Conservation (phyloP, 1,284 basidiomycete species). For the Dichomitus squalens region DNA sequence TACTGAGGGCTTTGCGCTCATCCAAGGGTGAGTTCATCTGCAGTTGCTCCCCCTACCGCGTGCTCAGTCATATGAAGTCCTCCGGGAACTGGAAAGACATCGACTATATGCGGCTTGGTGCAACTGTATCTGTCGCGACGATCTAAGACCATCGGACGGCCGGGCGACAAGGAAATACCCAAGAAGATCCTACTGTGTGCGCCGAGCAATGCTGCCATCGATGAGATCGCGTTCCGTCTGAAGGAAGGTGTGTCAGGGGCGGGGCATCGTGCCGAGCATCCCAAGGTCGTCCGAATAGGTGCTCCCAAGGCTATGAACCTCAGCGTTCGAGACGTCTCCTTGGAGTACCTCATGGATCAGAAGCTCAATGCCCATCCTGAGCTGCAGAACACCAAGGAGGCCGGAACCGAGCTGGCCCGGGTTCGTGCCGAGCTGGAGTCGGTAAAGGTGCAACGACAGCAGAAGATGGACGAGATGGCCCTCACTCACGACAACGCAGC, state of each 20-base stretch:
- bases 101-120: constrained; percentile 95
- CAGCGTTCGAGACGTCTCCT: constrained; percentile 84
- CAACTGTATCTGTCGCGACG: constrained; percentile 78
- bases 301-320: constrained; percentile 79
- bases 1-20: constrained; percentile 84
- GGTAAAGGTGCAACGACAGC: constrained; percentile 61
- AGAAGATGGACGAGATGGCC: constrained; percentile 66
- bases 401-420: constrained; percentile 57
- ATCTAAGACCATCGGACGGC: constrained; percentile 47
- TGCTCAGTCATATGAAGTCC: constrained; percentile 57
- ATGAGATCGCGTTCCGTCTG: constrained; percentile 91
- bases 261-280: constrained; percentile 54
- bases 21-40: constrained; percentile 80
- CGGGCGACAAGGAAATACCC: constrained; percentile 50
- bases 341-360: constrained; percentile 86
- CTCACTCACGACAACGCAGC: constrained; percentile 53
- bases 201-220: constrained; percentile 98
- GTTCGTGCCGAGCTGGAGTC: constrained; percentile 71
- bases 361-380: constrained; percentile 59
- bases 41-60: background rate
- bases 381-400: constrained; percentile 44
- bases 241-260: constrained; percentile 75
- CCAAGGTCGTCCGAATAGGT: constrained; percentile 91
- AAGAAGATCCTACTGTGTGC: constrained; percentile 93
- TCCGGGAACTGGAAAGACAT: constrained; percentile 98